phyloP scores from a whole-genome alignment of 768 basidiomycete genomes.

The Daedaleopsis sinensis region DNA sequence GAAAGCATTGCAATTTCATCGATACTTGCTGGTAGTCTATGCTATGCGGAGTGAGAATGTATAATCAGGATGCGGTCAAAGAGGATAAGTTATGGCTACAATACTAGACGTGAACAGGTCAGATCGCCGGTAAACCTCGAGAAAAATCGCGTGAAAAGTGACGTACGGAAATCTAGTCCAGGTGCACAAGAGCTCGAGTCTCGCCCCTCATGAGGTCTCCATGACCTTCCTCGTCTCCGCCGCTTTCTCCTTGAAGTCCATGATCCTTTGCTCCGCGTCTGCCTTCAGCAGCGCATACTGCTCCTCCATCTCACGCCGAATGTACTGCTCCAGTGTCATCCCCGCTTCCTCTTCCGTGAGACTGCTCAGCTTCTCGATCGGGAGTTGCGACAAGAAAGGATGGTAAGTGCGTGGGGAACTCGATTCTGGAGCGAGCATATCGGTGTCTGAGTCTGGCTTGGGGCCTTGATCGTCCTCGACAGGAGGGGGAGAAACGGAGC shows the following conservation, averaged over 20 bases:
- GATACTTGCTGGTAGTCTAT: neutral
- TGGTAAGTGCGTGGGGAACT: slow-evolving; percentile 13
- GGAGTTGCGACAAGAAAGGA: slow-evolving; percentile 27
- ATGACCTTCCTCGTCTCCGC: slow-evolving; percentile 37
- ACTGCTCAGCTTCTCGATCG: slow-evolving; percentile 26
- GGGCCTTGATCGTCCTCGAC: neutral
- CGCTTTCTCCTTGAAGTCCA: slow-evolving; percentile 49
- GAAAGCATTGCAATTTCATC: neutral
- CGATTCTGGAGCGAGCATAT: neutral
- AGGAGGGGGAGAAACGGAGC: slow-evolving; percentile 9
- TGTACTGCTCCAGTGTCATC: slow-evolving; percentile 87
- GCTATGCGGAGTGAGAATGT: neutral
- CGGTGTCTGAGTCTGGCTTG: slow-evolving; percentile 7
- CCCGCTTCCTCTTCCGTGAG: slow-evolving; percentile 68
- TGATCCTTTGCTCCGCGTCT: slow-evolving; percentile 56
- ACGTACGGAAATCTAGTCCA: slow-evolving; percentile 9
- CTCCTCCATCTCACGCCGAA: slow-evolving; percentile 71
- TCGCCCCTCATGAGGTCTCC: slow-evolving; percentile 26
- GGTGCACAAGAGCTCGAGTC: neutral
- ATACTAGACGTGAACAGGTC: slow-evolving; percentile 1
- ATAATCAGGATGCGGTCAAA: slow-evolving; percentile 7
- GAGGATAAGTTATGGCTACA: slow-evolving; percentile 21
- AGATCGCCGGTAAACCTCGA: neutral
- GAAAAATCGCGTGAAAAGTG: neutral
- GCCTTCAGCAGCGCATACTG: slow-evolving; percentile 62